Percentiles rank a stretch among this genome's conserved stretches.
phyloP scores from a whole-genome alignment of 169 alveolate species.

The Plasmodium coatneyi region DNA sequence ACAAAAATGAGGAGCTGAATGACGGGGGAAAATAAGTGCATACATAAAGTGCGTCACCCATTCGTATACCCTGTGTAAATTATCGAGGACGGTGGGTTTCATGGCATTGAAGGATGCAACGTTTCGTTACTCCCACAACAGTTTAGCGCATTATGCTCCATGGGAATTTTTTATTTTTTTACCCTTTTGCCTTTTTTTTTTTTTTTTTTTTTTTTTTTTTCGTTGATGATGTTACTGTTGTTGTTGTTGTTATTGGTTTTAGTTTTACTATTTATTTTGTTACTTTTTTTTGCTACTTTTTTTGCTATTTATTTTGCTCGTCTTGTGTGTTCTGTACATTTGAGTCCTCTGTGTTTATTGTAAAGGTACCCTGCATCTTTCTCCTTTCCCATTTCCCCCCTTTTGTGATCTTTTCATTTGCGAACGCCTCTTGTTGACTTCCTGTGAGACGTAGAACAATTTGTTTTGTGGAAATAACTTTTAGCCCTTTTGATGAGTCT shows the following conservation, averaged over 20 bases:
- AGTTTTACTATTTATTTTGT: background rate
- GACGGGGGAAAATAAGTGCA: background rate
- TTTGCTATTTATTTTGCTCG: background rate
- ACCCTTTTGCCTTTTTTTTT: background rate
- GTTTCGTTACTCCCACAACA: background rate
- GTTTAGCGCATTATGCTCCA: background rate
- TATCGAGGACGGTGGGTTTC: background rate
- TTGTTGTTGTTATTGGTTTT: no score
- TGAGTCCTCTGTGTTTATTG: background rate
- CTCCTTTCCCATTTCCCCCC: background rate
- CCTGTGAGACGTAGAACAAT: background rate
- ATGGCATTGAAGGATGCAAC: background rate
- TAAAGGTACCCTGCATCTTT: background rate
- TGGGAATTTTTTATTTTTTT: background rate
- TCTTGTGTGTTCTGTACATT: background rate
- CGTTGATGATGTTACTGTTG: background rate
- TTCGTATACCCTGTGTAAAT: background rate
- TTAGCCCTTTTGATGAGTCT: background rate
- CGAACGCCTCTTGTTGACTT: background rate
- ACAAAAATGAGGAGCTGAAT: constrained; percentile 42
- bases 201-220: no score
- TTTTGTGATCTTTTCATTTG: background rate
- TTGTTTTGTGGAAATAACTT: background rate
- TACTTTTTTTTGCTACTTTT: background rate
- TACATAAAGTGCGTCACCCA: background rate